These are phyloP conservation scores for Gastrodia elata DNA, from an alignment of 106 monocot genomes.

Conservation along the genomic window DNA sequence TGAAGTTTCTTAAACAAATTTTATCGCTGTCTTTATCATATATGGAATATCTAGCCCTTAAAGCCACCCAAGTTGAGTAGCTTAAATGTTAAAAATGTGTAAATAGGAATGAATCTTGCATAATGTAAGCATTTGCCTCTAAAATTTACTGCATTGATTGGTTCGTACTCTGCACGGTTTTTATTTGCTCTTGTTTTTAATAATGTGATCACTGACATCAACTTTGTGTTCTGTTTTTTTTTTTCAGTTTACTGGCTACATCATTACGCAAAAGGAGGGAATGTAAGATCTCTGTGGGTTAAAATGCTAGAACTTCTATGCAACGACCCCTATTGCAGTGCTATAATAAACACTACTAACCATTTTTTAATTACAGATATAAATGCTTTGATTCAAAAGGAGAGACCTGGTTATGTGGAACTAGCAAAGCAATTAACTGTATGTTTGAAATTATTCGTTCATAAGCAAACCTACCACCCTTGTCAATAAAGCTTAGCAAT, in stretches of 20 bases:
- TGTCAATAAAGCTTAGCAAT: neutral
- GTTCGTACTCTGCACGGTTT: neutral
- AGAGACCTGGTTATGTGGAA: constrained; percentile 67
- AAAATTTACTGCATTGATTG: neutral
- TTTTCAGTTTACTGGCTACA: constrained; percentile 54
- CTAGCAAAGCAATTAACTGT: constrained; percentile 74
- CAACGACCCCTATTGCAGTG: neutral
- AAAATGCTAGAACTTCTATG: neutral
- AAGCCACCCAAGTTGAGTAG: too few relatives aligned
- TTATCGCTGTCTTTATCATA: too few relatives aligned
- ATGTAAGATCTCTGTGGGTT: constrained; percentile 30
- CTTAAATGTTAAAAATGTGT: too few relatives aligned
- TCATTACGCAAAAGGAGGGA: constrained; percentile 73
- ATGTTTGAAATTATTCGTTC: constrained; percentile 6
- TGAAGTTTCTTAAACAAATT: too few relatives aligned
- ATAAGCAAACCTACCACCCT: neutral
- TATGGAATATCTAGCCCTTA: too few relatives aligned
- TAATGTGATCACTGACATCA: neutral
- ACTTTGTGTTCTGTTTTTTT: constrained; percentile 4
- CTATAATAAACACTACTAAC: neutral
- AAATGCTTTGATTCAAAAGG: constrained; percentile 39
- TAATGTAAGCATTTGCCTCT: too few relatives aligned
- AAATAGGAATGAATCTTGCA: too few relatives aligned
- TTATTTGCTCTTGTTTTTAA: neutral
- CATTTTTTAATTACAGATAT: constrained; percentile 38